phyloP scores from a whole-genome alignment of 768 basidiomycete genomes.

The Mycena vitilis region DNA sequence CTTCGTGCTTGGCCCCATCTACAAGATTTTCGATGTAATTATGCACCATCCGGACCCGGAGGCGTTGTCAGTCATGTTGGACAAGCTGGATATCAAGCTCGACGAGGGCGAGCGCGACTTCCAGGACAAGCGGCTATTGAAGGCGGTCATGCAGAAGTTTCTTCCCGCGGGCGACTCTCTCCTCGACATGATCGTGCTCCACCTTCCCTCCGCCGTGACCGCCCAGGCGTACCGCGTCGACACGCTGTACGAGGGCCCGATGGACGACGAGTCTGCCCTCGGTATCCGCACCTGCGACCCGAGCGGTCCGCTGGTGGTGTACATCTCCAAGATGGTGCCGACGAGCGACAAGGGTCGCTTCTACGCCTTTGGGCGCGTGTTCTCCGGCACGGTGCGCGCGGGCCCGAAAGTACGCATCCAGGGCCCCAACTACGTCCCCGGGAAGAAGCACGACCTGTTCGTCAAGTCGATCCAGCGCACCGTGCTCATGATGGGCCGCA shows the following conservation, averaged over 20 bases:
- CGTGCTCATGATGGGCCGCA: slow-evolving; percentile 99
- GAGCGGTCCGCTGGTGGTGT: slow-evolving; percentile 94
- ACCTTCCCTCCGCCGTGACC: slow-evolving; percentile 96
- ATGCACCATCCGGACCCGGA: slow-evolving; percentile 98
- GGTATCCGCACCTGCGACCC: slow-evolving; percentile 98
- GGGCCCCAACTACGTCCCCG: slow-evolving; percentile 97
- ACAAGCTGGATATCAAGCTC: slow-evolving; percentile 95
- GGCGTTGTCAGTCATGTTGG: slow-evolving; percentile 79
- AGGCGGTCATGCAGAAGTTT: slow-evolving; percentile 99
- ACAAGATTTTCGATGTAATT: slow-evolving; percentile 96
- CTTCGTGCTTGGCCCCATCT: slow-evolving; percentile 99
- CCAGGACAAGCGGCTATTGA: slow-evolving; percentile 95
- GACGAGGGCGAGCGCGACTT: slow-evolving; percentile 88
- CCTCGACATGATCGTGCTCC: slow-evolving; percentile 99
- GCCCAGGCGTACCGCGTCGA: slow-evolving; percentile 99
- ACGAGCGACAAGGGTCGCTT: slow-evolving; percentile 99
- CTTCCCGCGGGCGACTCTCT: slow-evolving; percentile 98
- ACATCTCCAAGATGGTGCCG: slow-evolving; percentile 99
- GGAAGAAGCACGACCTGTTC: slow-evolving; percentile 98
- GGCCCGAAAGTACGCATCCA: slow-evolving; percentile 99
- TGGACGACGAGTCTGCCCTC: slow-evolving; percentile 99
- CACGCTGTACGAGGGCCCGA: slow-evolving; percentile 99
- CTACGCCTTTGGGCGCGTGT: slow-evolving; percentile 99
- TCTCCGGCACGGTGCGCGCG: slow-evolving; percentile 96
- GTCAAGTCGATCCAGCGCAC: slow-evolving; percentile 98